Percentiles rank a stretch among this genome's conserved stretches.
These are phyloP conservation scores for Lodderomyces margitis DNA, from an alignment of 1,139 yeast species.

Conservation along the genomic window DNA sequence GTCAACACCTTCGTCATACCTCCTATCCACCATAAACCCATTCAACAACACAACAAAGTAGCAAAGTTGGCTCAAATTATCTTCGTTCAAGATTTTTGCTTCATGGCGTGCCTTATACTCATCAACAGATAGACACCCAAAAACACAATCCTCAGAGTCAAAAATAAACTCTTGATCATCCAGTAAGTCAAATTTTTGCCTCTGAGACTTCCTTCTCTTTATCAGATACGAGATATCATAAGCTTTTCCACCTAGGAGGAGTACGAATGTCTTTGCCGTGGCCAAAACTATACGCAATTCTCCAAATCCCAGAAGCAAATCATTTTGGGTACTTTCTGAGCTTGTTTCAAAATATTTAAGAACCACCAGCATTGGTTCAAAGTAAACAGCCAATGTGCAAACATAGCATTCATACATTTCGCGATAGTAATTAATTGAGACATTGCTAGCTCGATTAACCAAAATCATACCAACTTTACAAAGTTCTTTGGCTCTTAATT, in stretches of 20 bases:
- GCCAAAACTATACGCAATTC: conserved; percentile 14
- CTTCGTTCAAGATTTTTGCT: conserved; percentile 1
- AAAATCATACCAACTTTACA: conserved; percentile 38
- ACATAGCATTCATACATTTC: conserved; percentile 46
- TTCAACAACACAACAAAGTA: conserved; percentile 12
- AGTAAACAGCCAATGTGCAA: conserved; percentile 40
- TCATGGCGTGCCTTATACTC: conserved; percentile 15
- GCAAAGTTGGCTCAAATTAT: conserved; percentile 12
- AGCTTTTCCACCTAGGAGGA: conserved; percentile 15
- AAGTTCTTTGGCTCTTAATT: conserved; percentile 28
- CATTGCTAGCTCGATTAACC: conserved; percentile 33
- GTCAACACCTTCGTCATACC: conserved; percentile 23
- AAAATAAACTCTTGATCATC: conserved; percentile 6
- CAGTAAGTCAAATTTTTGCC: not conserved
- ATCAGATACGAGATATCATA: conserved; percentile 8
- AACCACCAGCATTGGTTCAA: conserved; percentile 43
- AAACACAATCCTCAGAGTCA: conserved; percentile 18
- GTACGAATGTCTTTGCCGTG: conserved; percentile 18
- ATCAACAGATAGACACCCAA: conserved; percentile 18
- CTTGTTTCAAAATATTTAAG: conserved; percentile 29
- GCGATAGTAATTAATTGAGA: conserved; percentile 38
- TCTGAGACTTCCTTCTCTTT: conserved; percentile 4
- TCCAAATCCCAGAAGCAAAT: conserved; percentile 16
- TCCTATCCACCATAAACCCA: conserved; percentile 13
- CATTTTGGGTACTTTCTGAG: conserved; percentile 7